Evolutionary conservation across 345 rosid genomes (phyloP).

Genomic region (Stellera chamaejasme): DNA sequence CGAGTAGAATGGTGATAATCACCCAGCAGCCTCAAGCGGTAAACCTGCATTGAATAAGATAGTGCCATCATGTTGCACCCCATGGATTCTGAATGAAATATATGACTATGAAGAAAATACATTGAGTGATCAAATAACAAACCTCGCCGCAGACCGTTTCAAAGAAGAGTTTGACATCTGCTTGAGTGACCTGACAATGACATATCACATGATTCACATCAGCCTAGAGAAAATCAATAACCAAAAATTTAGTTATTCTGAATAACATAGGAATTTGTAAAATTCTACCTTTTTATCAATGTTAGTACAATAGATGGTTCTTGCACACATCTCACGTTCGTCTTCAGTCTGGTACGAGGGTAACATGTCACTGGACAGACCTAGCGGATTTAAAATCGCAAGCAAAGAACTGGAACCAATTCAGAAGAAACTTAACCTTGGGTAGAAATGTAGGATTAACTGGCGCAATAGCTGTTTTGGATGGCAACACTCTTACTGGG

Average conservation of each 20-base stretch:
- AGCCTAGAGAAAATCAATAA: background rate
- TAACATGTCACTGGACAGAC: conserved; percentile 2
- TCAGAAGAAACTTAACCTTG: conserved; percentile 42
- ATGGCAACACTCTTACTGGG: conserved; percentile 84
- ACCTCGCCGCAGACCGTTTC: conserved; percentile 77
- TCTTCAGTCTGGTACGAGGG: conserved; percentile 53
- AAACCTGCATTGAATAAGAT: conserved; percentile 37
- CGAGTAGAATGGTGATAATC: conserved; percentile 82
- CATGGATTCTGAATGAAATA: background rate
- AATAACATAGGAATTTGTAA: background rate
- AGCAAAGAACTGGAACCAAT: conserved; percentile 1
- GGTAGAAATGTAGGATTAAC: conserved; percentile 94
- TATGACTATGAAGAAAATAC: background rate
- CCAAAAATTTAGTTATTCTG: background rate
- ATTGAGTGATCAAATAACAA: conserved; percentile 14
- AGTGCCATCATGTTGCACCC: conserved; percentile 5
- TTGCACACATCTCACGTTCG: conserved; percentile 92
- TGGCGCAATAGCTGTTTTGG: conserved; percentile 95
- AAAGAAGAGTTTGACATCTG: conserved; percentile 57
- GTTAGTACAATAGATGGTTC: conserved; percentile 91
- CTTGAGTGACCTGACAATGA: conserved; percentile 49
- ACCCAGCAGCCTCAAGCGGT: conserved; percentile 73
- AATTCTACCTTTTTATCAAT: conserved; percentile 76
- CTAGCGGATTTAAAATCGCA: background rate
- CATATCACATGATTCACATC: conserved; percentile 1